A percentile compares a stretch with the other conserved stretches of the same genome.
Conservation (phyloP, 768 basidiomycete genomes). For the Suillus bovinus region DNA sequence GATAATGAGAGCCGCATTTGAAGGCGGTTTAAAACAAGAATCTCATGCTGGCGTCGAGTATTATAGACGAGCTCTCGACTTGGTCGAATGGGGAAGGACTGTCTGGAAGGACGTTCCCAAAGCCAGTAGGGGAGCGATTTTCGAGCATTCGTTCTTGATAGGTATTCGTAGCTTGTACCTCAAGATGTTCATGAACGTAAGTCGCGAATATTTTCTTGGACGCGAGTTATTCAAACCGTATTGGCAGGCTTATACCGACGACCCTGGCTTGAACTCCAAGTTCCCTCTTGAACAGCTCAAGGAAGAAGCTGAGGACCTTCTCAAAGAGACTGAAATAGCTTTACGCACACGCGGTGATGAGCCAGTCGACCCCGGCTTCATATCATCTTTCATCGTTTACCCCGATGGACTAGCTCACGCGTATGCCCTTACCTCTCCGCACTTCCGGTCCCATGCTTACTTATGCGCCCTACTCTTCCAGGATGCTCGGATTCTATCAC, state of each 20-base stretch:
- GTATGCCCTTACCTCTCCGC: conserved; percentile 11
- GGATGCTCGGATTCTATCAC: conserved; percentile 9
- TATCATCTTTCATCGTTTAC: conserved; percentile 19
- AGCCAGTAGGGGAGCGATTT: conserved; percentile 19
- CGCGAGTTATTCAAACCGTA: not conserved
- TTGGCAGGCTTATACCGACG: conserved; percentile 4
- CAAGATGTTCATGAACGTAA: conserved; percentile 10
- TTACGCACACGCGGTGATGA: not conserved
- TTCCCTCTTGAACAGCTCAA: conserved; percentile 15
- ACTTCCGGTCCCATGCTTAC: not conserved
- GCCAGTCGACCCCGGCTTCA: conserved; percentile 16
- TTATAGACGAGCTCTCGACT: conserved; percentile 15
- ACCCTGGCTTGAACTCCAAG: conserved; percentile 11
- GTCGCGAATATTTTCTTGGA: not conserved
- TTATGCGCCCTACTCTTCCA: not conserved
- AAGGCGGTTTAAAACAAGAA: conserved; percentile 3
- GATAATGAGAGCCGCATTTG: conserved; percentile 20
- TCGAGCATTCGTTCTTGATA: conserved; percentile 21
- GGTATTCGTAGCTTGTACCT: conserved; percentile 16
- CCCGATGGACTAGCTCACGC: conserved; percentile 15
- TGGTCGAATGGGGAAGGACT: conserved; percentile 19
- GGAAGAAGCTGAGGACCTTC: conserved; percentile 21
- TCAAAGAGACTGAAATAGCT: conserved; percentile 10
- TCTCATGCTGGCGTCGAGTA: conserved; percentile 10
- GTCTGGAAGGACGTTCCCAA: conserved; percentile 18